Evolutionary conservation across 2,329 filamentous ascomycete species (phyloP).

Genomic region (Davidsoniella virescens): DNA sequence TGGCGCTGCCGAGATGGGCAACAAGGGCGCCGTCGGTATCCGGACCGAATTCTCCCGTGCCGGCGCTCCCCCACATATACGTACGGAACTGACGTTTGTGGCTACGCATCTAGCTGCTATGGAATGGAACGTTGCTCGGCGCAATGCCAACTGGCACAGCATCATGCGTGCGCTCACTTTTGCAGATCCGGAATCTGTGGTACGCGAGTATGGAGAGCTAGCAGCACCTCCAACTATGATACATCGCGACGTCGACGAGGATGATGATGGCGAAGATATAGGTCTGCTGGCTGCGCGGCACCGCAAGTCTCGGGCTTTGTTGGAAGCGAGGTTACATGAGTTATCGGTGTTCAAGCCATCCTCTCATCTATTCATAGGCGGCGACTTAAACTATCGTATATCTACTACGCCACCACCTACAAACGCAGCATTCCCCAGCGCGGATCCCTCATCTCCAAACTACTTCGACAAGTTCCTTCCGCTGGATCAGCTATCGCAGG

Average conservation of each 20-base stretch:
- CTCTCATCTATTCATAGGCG: constrained; percentile 69
- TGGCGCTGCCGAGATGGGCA: constrained; percentile 76
- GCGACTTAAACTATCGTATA: constrained; percentile 92
- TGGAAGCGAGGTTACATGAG: constrained; percentile 30
- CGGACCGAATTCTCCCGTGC: constrained; percentile 42
- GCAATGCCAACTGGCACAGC: constrained; percentile 78
- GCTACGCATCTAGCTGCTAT: constrained; percentile 78
- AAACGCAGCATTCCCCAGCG: constrained; percentile 46
- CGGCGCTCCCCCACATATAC: constrained; percentile 19
- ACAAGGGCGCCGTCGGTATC: constrained; percentile 82
- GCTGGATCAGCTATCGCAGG: constrained; percentile 63
- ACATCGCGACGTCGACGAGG: constrained; percentile 11
- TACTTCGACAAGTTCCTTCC: constrained; percentile 53
- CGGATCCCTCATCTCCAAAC: constrained; percentile 34
- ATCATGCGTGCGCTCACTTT: constrained; percentile 74
- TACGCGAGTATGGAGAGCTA: constrained; percentile 14
- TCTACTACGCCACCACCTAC: constrained; percentile 46
- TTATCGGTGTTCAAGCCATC: constrained; percentile 58
- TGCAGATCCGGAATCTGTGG: constrained; percentile 31
- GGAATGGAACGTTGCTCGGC: constrained; percentile 57
- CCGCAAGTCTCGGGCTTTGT: constrained; percentile 20
- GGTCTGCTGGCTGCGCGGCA: constrained; percentile 22
- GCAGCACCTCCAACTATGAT: neutral
- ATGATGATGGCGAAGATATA: constrained; percentile 15
- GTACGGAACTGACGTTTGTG: constrained; percentile 64